phyloP scores from a whole-genome alignment of 2,329 filamentous ascomycete species.

The Talaromyces rugulosus region DNA sequence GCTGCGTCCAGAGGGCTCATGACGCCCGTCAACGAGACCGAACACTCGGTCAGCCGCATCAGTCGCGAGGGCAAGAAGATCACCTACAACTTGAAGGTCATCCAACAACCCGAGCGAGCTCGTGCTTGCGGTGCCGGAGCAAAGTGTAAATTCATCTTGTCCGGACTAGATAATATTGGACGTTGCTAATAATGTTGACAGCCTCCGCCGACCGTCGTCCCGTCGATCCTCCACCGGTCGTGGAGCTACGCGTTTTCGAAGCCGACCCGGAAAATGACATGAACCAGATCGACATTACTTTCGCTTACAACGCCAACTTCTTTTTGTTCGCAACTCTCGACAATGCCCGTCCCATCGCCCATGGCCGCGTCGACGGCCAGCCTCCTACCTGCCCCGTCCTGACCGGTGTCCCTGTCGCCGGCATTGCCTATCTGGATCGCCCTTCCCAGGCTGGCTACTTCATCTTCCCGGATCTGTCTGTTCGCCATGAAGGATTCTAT shows the following conservation, averaged over 20 bases:
- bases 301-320: constrained; percentile 93
- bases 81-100: constrained; percentile 76
- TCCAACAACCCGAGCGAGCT: constrained; percentile 91
- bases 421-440: constrained; percentile 92
- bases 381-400: constrained; percentile 74
- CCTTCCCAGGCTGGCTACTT: constrained; percentile 81
- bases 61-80: constrained; percentile 74
- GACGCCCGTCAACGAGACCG: constrained; percentile 52
- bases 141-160: constrained; percentile 64
- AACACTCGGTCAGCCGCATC: constrained; percentile 49
- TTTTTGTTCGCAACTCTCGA: constrained; percentile 94
- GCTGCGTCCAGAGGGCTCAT: constrained; percentile 14
- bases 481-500: constrained; percentile 92
- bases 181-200: constrained; percentile 31
- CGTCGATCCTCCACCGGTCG: constrained; percentile 90
- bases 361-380: constrained; percentile 66
- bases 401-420: constrained; percentile 90
- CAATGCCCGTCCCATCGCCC: constrained; percentile 75
- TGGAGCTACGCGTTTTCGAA: constrained; percentile 83
- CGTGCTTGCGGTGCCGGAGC: constrained; percentile 92
- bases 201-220: constrained; percentile 84
- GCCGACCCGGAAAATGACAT: constrained; percentile 53
- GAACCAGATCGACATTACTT: constrained; percentile 69
- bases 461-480: constrained; percentile 93
- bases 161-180: constrained; percentile 1